A percentile compares a stretch with the other conserved stretches of the same genome.
Evolutionary conservation across 768 basidiomycete species (phyloP).

Genomic region (Cystobasidium tubakii): DNA sequence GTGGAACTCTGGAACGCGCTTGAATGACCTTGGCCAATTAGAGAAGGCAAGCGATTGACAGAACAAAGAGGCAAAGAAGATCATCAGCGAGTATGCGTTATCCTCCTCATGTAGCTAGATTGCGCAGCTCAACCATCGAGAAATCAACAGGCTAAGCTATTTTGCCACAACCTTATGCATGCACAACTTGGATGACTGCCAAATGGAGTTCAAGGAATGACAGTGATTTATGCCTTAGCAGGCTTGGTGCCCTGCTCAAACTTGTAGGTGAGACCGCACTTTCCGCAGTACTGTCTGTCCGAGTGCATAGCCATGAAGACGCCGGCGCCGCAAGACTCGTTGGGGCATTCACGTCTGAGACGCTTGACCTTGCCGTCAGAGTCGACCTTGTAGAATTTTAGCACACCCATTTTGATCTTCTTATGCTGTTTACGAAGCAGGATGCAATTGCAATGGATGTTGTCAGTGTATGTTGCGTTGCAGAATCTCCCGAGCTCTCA

Average conservation of each 20-base stretch:
- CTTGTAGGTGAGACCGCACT: slow-evolving; percentile 51
- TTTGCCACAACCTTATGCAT: not conserved
- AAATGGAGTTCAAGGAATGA: not conserved
- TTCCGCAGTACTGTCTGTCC: slow-evolving; percentile 93
- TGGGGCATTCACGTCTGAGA: slow-evolving; percentile 91
- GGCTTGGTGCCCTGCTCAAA: slow-evolving; percentile 45
- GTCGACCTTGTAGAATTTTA: slow-evolving; percentile 99
- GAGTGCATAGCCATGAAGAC: slow-evolving; percentile 90
- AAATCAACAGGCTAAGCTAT: not conserved
- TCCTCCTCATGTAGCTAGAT: not conserved
- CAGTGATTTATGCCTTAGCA: slow-evolving; percentile 33
- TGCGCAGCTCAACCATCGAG: not conserved
- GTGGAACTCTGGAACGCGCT: no score
- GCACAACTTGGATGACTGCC: not conserved
- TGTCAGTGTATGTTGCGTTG: no score
- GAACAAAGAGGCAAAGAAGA: no score
- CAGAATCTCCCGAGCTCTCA: no score
- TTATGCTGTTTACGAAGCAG: slow-evolving; percentile 56
- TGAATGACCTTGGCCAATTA: no score
- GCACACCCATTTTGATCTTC: slow-evolving; percentile 99
- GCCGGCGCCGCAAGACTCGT: slow-evolving; percentile 54
- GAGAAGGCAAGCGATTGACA: no score
- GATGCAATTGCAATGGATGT: no score
- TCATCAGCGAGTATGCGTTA: no score
- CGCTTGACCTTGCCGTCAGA: slow-evolving; percentile 99